Percentiles rank a stretch among this genome's conserved stretches.
phyloP scores from a whole-genome alignment of 805 yeast genomes.

The Ogataea neopini region DNA sequence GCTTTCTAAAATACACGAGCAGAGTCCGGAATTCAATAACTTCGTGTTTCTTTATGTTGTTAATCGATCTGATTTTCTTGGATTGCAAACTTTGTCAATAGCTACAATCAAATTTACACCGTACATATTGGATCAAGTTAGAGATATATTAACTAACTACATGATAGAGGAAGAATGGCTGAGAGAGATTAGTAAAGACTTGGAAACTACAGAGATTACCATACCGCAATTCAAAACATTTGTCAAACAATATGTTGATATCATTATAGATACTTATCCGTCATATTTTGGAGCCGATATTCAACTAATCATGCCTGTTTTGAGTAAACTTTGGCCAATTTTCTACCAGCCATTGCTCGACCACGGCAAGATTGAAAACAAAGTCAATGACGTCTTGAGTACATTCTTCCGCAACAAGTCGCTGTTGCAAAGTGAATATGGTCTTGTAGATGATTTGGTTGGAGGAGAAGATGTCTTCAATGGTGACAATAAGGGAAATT shows the following conservation, averaged over 20 bases:
- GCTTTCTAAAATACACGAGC: constrained; percentile 46
- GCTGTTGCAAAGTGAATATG: constrained; percentile 27
- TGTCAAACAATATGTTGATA: constrained; percentile 39
- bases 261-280: constrained; percentile 46
- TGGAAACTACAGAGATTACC: constrained; percentile 8
- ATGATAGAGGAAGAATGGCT: constrained; percentile 21
- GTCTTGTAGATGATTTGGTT: constrained; percentile 25
- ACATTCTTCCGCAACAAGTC: constrained; percentile 29
- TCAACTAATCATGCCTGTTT: constrained; percentile 34
- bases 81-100: constrained; percentile 38
- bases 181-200: not conserved
- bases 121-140: constrained; percentile 40
- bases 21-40: constrained; percentile 32
- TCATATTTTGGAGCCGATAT: constrained; percentile 49
- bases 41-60: constrained; percentile 43
- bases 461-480: constrained; percentile 8
- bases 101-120: constrained; percentile 44
- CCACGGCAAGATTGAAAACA: constrained; percentile 19
- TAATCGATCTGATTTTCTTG: constrained; percentile 40
- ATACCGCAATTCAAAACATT: constrained; percentile 21
- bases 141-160: constrained; percentile 35
- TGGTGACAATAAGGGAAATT: constrained; percentile 21
- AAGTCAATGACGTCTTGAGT: constrained; percentile 31
- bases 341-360: constrained; percentile 30
- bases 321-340: constrained; percentile 33